phyloP scores from a whole-genome alignment of 352 stramenopile species.

The Phytopythium oedochilum region DNA sequence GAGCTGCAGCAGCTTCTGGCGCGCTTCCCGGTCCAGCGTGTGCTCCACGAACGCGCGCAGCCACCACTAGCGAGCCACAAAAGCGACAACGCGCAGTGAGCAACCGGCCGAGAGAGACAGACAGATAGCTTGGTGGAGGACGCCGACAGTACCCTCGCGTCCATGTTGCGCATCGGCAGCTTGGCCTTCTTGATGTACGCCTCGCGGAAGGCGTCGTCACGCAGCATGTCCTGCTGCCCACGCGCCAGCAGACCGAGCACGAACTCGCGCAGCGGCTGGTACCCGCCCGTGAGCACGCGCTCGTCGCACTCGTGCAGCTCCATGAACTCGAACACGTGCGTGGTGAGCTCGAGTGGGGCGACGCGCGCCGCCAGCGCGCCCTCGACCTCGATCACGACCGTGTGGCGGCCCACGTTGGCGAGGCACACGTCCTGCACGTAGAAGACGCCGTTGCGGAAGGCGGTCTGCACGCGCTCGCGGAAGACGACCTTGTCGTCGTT shows the following conservation, averaged over 20 bases:
- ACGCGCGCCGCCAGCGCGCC: constrained; percentile 43
- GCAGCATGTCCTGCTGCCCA: constrained; percentile 39
- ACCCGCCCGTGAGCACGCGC: constrained; percentile 31
- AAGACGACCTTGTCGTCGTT: constrained; percentile 81
- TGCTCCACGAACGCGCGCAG: constrained; percentile 67
- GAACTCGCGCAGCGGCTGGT: constrained; percentile 57
- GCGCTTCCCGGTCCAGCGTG: constrained; percentile 54
- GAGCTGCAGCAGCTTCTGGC: constrained; percentile 43
- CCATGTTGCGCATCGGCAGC: constrained; percentile 58
- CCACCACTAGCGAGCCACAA: constrained; percentile 67
- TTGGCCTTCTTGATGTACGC: constrained; percentile 49
- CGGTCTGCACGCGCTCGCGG: constrained; percentile 37
- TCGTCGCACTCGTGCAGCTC: constrained; percentile 54
- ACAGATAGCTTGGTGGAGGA: no score
- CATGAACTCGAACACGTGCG: constrained; percentile 81
- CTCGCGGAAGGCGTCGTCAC: constrained; percentile 57
- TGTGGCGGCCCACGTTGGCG: constrained; percentile 54
- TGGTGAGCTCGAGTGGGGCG: constrained; percentile 51
- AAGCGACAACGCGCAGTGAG: not conserved
- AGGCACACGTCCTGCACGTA: constrained; percentile 77
- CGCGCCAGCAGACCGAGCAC: constrained; percentile 37
- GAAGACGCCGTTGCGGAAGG: constrained; percentile 75
- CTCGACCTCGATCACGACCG: constrained; percentile 53
- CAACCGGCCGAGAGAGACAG: no score
- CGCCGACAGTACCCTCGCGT: constrained; percentile 41